These are phyloP conservation scores for Beauveria brongniartii DNA, from an alignment of 2,329 filamentous ascomycete genomes.

Conservation along the genomic window DNA sequence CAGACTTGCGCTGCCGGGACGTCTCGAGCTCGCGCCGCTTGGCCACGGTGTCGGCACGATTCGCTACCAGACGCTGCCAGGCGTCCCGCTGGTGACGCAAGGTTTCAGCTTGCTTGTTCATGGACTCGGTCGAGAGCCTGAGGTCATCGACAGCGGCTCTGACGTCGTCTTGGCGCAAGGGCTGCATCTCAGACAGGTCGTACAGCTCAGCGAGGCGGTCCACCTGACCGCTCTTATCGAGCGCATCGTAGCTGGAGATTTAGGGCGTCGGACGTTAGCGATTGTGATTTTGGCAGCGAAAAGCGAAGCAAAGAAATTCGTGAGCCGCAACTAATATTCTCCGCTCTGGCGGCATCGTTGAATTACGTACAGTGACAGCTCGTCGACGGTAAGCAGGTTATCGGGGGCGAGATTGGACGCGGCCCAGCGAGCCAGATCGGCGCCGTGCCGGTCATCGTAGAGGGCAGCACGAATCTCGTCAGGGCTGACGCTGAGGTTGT, in stretches of 20 bases:
- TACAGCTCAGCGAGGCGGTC: conserved; percentile 36
- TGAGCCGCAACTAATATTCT: neutral
- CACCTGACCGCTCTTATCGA: conserved; percentile 41
- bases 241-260: conserved; percentile 37
- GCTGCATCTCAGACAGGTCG: conserved; percentile 39
- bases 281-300: neutral
- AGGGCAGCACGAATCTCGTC: conserved; percentile 32
- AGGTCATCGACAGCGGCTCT: conserved; percentile 54
- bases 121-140: conserved; percentile 54
- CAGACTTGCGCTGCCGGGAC: conserved; percentile 21
- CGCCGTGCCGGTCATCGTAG: conserved; percentile 25
- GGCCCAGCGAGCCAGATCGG: conserved; percentile 39
- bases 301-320: neutral
- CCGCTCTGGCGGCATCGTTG: too few relatives aligned
- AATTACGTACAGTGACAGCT: conserved; percentile 41
- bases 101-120: conserved; percentile 55
- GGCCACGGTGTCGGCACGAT: conserved; percentile 21
- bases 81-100: conserved; percentile 56
- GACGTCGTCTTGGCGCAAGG: conserved; percentile 52
- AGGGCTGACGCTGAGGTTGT: conserved; percentile 24
- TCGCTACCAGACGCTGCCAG: conserved; percentile 42
- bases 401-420: conserved; percentile 38
- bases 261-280: conserved; percentile 12
- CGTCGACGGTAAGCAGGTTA: conserved; percentile 45
- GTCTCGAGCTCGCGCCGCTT: conserved; percentile 24